Evolutionary conservation across 805 yeast species (phyloP), one percentile per base, ranked within the genome.

Genomic region (Candida sakaeoensis): DNA sequence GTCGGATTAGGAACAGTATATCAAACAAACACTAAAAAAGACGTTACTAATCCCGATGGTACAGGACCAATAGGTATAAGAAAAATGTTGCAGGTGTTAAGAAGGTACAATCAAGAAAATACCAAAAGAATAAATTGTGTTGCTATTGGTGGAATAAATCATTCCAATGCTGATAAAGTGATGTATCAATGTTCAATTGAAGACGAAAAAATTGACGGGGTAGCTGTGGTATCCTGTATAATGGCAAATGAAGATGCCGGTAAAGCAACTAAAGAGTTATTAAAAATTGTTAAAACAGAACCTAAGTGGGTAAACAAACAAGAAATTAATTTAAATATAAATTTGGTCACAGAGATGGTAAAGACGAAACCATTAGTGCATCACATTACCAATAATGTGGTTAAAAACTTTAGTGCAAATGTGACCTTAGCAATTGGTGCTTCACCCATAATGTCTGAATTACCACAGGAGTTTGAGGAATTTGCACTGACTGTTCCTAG

Each of bases 351-450:
- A 4, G 46, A 50, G 2, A 54, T 63, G 4, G 63, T 10, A 39
- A 7, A 40, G 10, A 47, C 48, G 0, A 62, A 66, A 4, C 95
- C 95, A 0, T 59, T 89, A 48, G 80, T 87, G 6, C 96, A 90
- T 53, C 95, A 89, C 51, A 82, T 90, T 43, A 89, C 96, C 15
- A 89, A 89, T 54, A 75, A 73, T 41, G 96, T 90, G n/a, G 96
- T 85, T 19, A 85, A 85, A 53, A 85, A 86, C 57, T 79, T 86
- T 54, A 82, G 89, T 42, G 96, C 97, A 5, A 89, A 89, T 53
- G 85, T 86, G 5, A 78, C 93, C 0, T 65, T 90, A 41, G 88
- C 96, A 0, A 61, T 83, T 14, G 95, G 95, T 4, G 93, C 83
- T 0, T 81, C 95, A 2, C 96, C 97, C 1, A 79, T 85, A 14